These are phyloP conservation scores for Cynara cardunculus DNA, from an alignment of 129 eudicot genomes.

Conservation along the genomic window DNA sequence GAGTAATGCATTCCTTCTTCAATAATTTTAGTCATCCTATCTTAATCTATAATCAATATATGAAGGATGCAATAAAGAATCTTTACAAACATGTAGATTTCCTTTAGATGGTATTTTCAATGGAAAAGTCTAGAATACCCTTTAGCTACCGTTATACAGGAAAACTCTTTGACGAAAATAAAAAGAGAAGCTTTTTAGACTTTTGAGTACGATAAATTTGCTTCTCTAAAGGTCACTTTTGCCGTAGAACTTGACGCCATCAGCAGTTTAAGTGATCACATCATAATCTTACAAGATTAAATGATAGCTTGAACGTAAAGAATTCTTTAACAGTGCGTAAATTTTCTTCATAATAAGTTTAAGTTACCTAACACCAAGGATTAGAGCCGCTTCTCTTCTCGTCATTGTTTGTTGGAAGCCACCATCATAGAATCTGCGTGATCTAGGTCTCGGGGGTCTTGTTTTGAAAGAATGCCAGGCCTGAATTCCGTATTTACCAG, in stretches of 20 bases:
- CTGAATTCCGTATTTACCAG: slow-evolving; percentile 68
- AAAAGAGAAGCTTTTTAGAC: not conserved
- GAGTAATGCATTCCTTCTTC: not conserved
- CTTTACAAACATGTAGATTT: not conserved
- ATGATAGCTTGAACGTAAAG: not conserved
- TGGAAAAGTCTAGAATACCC: not conserved
- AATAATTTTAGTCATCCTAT: not conserved
- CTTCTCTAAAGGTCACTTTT: not conserved
- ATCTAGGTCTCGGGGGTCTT: slow-evolving; percentile 59
- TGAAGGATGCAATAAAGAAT: not conserved
- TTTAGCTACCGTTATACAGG: not conserved
- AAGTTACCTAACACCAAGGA: slow-evolving; percentile 79
- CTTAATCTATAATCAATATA: not conserved
- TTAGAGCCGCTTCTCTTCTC: slow-evolving; percentile 87
- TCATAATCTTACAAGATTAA: slow-evolving; percentile 5
- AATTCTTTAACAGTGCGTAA: not conserved
- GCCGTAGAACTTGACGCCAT: not conserved
- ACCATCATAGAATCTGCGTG: slow-evolving; percentile 81
- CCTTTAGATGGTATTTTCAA: not conserved
- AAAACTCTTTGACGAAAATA: not conserved
- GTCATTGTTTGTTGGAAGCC: slow-evolving; percentile 92
- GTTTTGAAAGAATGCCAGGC: slow-evolving; percentile 88
- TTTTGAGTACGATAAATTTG: not conserved
- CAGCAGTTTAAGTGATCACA: not conserved
- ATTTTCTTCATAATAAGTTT: not conserved